phyloP scores from a whole-genome alignment of 1,139 yeast species.

The Hyphopichia khmerensis region DNA sequence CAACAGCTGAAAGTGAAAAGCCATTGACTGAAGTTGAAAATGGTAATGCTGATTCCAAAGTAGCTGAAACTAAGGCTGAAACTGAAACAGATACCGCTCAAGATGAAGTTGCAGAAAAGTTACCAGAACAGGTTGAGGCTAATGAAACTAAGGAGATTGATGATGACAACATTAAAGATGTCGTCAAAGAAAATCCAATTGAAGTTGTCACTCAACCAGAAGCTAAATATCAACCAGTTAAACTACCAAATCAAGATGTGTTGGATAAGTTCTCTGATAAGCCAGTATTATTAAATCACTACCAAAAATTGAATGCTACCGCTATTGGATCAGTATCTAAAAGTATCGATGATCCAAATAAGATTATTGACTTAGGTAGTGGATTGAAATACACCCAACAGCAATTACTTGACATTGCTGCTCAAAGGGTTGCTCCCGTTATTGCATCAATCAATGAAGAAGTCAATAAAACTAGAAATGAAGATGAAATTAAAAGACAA shows the following conservation, averaged over 20 bases:
- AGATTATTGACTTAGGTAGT: conserved; percentile 52
- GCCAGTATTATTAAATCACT: conserved; percentile 48
- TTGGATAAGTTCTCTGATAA: conserved; percentile 46
- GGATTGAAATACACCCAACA: conserved; percentile 56
- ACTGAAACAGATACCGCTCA: conserved; percentile 1
- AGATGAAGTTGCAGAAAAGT: no score
- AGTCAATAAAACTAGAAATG: conserved; percentile 47
- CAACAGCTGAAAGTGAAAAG: conserved; percentile 3
- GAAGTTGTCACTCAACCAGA: conserved; percentile 34
- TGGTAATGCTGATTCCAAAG: neutral
- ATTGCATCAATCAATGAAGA: conserved; percentile 50
- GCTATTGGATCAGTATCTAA: conserved; percentile 49
- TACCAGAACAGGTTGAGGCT: no score
- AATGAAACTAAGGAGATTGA: conserved; percentile 4
- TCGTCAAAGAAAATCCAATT: conserved; percentile 28
- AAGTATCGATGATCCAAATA: conserved; percentile 49
- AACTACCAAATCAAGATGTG: conserved; percentile 36
- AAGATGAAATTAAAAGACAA: conserved; percentile 46
- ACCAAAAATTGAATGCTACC: conserved; percentile 48
- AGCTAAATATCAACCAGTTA: conserved; percentile 33
- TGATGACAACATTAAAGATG: conserved; percentile 26
- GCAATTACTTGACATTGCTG: conserved; percentile 57
- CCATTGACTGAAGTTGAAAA: neutral
- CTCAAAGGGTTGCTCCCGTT: conserved; percentile 56
- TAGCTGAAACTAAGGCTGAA: conserved; percentile 4